These are phyloP conservation scores for Komagataella pastoris DNA, from an alignment of 805 yeast genomes.

Conservation along the genomic window DNA sequence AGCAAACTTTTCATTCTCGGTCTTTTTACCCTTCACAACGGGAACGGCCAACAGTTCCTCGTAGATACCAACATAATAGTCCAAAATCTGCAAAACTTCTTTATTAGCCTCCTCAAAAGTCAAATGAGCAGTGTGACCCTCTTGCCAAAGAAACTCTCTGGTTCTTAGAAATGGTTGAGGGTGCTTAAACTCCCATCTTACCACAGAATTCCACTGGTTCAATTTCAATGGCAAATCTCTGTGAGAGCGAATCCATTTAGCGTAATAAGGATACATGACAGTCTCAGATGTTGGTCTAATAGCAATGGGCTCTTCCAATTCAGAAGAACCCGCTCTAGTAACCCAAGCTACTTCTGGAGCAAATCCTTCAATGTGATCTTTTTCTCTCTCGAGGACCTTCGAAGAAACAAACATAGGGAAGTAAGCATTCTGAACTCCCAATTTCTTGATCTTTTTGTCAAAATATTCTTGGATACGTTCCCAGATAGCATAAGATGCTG, in stretches of 20 bases:
- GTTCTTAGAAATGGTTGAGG: conserved; percentile 99
- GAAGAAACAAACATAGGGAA: conserved; percentile 98
- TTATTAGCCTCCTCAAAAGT: conserved; percentile 66
- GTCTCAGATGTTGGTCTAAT: conserved; percentile 99
- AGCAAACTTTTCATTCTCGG: conserved; percentile 96
- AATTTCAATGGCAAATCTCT: conserved; percentile 93
- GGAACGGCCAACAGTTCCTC: conserved; percentile 95
- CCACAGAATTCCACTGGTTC: conserved; percentile 99
- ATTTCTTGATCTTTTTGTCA: conserved; percentile 61
- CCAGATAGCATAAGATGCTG: conserved; percentile 91
- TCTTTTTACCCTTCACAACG: conserved; percentile 86
- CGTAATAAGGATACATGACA: conserved; percentile 98
- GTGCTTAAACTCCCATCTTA: conserved; percentile 99
- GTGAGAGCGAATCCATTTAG: conserved; percentile 98
- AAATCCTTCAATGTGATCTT: conserved; percentile 97
- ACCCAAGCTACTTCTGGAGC: conserved; percentile 99
- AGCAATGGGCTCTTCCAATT: conserved; percentile 95
- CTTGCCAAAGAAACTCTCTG: conserved; percentile 99
- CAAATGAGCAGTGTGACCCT: conserved; percentile 97
- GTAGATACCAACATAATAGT: conserved; percentile 73
- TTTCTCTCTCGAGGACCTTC: conserved; percentile 89
- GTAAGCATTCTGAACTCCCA: conserved; percentile 91
- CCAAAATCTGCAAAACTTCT: conserved; percentile 81
- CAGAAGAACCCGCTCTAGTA: conserved; percentile 88
- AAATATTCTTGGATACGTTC: conserved; percentile 86